Evolutionary conservation across 2,329 filamentous ascomycete genomes (phyloP), one percentile per base, ranked within the genome.

Genomic region (Nectriaceae sp.): DNA sequence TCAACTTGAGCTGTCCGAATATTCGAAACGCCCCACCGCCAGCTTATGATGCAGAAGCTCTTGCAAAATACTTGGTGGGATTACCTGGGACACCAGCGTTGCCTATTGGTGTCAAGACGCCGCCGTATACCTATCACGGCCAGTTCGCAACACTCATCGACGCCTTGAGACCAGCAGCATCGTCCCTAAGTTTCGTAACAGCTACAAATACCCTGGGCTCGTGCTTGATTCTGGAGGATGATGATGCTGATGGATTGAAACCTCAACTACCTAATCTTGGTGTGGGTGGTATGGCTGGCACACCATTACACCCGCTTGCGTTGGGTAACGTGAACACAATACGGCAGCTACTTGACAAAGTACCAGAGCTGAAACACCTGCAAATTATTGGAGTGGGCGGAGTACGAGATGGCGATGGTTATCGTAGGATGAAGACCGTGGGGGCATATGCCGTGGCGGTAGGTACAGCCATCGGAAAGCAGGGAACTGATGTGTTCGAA

Each of bases 1-100:
- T 92, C 60, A 93, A 93, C 63, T 79, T 92, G 22, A 87, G 82
- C 24, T 92, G 89, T 57, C 89, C 89, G 0, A 92, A 93, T 60
- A 91, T 92, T 42, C 75, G 79, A 0, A 71, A 73, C 16, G 78
- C 79, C 40, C 84, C 88, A 1, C 89, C 89, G 1, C 87, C 88
- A 5, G 88, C 88, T 0, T 92, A 91, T 64, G 76, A 80, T 6
- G 66, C 72, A 0, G 54, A 56, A 0, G 71, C 76, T 0, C 64
- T 92, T 3, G 54, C 64, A 0, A 66, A 68, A 4, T 90, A 89
- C 52, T 69, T 92, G 2, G 54, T 57, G 2, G 68, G 70, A 0
- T 67, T 88, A 0, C 67, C 72, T 0, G 35, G 53, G 0, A 53
- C 64, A 3, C 68, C 75, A 5, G 44, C 6, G 5, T 52, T 78